Evolutionary conservation across 495 filamentous ascomycete species (phyloP).

Genomic region (Penicillium maclennaniae): DNA sequence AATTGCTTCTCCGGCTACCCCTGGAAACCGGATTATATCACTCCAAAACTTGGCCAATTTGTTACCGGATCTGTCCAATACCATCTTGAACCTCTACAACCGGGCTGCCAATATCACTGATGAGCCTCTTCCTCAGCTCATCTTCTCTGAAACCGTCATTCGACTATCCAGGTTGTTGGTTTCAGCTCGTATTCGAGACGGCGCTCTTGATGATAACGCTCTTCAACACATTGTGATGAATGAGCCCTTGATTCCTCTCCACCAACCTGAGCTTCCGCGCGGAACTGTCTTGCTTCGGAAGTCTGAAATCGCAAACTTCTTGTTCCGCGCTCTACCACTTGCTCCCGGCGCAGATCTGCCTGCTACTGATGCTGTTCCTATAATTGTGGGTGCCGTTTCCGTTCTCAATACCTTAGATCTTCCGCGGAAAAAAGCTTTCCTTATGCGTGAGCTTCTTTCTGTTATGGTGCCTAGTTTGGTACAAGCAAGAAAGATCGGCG

Average conservation of each 20-base stretch:
- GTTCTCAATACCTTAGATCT: conserved; percentile 72
- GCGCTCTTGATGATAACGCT: conserved; percentile 61
- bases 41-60: conserved; percentile 60
- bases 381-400: conserved; percentile 82
- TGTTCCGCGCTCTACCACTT: conserved; percentile 71
- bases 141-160: conserved; percentile 78
- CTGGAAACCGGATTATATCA: conserved; percentile 51
- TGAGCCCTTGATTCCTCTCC: conserved; percentile 38
- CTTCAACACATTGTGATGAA: conserved; percentile 65
- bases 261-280: conserved; percentile 40
- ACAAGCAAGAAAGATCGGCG: conserved; percentile 87
- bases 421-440: conserved; percentile 80
- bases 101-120: conserved; percentile 69
- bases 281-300: conserved; percentile 44
- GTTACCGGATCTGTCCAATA: conserved; percentile 72
- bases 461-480: conserved; percentile 79
- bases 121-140: conserved; percentile 75
- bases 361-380: conserved; percentile 65
- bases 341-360: conserved; percentile 55
- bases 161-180: conserved; percentile 72
- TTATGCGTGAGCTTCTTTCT: conserved; percentile 78
- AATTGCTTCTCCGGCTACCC: conserved; percentile 28
- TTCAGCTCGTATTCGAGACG: conserved; percentile 63
- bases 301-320: conserved; percentile 62
- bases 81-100: conserved; percentile 77